These are phyloP conservation scores for Russula dissimulans DNA, from an alignment of 768 basidiomycete species.

Conservation along the genomic window DNA sequence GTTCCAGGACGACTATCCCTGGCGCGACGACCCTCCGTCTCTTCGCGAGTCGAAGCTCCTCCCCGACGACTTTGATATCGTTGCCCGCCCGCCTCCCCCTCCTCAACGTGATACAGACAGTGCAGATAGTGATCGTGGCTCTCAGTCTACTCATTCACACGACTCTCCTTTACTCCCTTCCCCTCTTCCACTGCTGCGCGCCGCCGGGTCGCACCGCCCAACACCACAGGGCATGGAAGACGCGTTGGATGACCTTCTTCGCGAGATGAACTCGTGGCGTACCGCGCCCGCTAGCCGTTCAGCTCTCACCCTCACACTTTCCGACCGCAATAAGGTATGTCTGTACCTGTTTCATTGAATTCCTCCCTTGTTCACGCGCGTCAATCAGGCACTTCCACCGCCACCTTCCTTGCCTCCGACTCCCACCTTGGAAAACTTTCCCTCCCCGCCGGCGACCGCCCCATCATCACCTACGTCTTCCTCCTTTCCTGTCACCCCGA, in stretches of 20 bases:
- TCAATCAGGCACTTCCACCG: constrained; percentile 8
- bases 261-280: constrained; percentile 27
- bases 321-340: constrained; percentile 19
- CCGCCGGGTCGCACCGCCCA: constrained; percentile 5
- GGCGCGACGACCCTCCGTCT: constrained; percentile 14
- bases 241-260: constrained; percentile 29
- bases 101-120: not conserved
- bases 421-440: constrained; percentile 8
- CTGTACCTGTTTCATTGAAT: not conserved
- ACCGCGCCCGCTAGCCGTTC: not conserved
- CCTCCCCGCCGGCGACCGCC: constrained; percentile 8
- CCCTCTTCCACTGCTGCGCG: not conserved
- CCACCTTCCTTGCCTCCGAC: constrained; percentile 9
- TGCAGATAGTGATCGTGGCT: not conserved
- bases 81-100: not conserved
- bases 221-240: constrained; percentile 24
- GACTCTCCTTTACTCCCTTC: constrained; percentile 30
- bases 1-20: constrained; percentile 4
- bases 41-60: constrained; percentile 20
- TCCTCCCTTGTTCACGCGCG: not conserved
- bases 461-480: constrained; percentile 17
- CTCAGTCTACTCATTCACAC: constrained; percentile 23
- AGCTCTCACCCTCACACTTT: not conserved
- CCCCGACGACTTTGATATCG: constrained; percentile 14
- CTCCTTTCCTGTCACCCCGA: constrained; percentile 12